Evolutionary conservation across 176 grass and related monocot genomes (phyloP), one percentile per base, ranked within the genome.

Genomic region (Alopecurus myosuroides): DNA sequence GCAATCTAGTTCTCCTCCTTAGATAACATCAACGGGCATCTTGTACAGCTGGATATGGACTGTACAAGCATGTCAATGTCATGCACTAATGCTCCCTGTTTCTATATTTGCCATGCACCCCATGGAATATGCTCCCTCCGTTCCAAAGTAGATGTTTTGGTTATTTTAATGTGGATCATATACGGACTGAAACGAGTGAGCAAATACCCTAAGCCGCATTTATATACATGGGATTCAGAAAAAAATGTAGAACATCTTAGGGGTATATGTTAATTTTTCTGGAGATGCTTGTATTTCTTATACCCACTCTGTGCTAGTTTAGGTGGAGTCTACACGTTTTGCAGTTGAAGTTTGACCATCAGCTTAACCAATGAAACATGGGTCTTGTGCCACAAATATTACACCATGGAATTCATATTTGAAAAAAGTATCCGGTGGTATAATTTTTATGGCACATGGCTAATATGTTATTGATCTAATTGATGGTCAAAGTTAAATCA

Each of bases 1-100:
- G 37, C 42, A 37, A 77, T 45, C 56, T 77, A 70, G 30, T 44
- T 71, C 42, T 53, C 49, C 20, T 52, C 26, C 33, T 79, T 30
- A 42, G 67, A 37, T 87, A 67, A 34, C 68, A 41, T 66, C 80
- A 86, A 90, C 13, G 68, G 46, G 89, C 56, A 41, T 76, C 44
- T 51, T 17, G 17, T 14, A 23, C 61, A 75, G 19, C 46, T 61
- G 56, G 36, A 67, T 57, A 48, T 36, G 52, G 35, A 80, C 30
- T 57, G 17, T 76, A 48, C 39, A 49, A 25, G n/a, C 35, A 28
- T 42, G 49, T 75, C 72, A 75, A 33, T 75, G 45, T 28, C 40
- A 75, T 58, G 37, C 70, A 84, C 56, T 34, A 50, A 39, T 76
- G 62, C 18, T 57, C 60, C 23, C 69, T 81, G 70, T 85, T 85